Evolutionary conservation across 305 asterid species (phyloP).

Genomic region (Striga hermonthica): DNA sequence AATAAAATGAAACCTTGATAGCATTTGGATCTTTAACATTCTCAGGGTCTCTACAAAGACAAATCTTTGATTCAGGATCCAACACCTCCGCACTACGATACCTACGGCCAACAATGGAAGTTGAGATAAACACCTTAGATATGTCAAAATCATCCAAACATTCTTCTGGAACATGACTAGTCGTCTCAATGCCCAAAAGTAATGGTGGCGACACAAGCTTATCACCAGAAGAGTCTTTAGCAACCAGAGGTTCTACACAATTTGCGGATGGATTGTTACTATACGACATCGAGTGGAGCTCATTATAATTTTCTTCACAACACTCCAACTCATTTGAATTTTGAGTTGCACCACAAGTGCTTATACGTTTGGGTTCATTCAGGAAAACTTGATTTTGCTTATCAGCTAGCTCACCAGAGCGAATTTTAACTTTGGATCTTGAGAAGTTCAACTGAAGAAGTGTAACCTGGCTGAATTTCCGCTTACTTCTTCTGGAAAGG

Average conservation of each 20-base stretch:
- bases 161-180: slow-evolving; percentile 35
- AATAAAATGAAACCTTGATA: slow-evolving; percentile 57
- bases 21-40: slow-evolving; percentile 79
- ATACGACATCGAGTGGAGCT: slow-evolving; percentile 28
- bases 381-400: slow-evolving; percentile 27
- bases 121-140: slow-evolving; percentile 47
- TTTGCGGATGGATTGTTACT: slow-evolving; percentile 28
- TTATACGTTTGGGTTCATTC: slow-evolving; percentile 20
- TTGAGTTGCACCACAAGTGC: slow-evolving; percentile 27
- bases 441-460: slow-evolving; percentile 78
- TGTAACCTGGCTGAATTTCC: slow-evolving; percentile 76
- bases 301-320: slow-evolving; percentile 32
- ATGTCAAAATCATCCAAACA: slow-evolving; percentile 36
- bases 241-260: slow-evolving; percentile 27
- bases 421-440: slow-evolving; percentile 42
- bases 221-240: slow-evolving; percentile 31
- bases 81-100: slow-evolving; percentile 50
- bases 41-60: slow-evolving; percentile 68
- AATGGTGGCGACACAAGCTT: slow-evolving; percentile 30
- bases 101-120: slow-evolving; percentile 79
- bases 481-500: slow-evolving; percentile 64
- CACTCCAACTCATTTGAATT: slow-evolving; percentile 30
- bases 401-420: slow-evolving; percentile 32
- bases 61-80: slow-evolving; percentile 46
- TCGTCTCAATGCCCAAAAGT: slow-evolving; percentile 32